phyloP scores from a whole-genome alignment of 1,284 basidiomycete species.

The Rhodotorula sp. region DNA sequence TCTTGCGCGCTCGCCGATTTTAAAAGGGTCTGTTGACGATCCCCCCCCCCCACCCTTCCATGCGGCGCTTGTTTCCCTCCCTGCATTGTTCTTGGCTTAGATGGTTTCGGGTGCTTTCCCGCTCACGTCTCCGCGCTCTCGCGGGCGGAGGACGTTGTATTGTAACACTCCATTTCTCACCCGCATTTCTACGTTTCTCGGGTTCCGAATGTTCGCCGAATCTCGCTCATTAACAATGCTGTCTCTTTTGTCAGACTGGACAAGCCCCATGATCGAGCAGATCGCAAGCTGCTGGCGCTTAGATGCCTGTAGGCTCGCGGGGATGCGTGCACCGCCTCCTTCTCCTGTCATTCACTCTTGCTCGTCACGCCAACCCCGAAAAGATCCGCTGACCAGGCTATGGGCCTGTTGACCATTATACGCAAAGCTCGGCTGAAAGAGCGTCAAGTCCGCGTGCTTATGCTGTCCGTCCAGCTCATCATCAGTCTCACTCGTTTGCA shows the following conservation, averaged over 20 bases:
- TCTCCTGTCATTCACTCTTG: neutral
- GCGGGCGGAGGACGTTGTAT: neutral
- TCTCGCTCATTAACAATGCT: no score
- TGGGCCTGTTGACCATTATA: slow-evolving; percentile 91
- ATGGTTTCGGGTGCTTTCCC: neutral
- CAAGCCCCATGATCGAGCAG: no score
- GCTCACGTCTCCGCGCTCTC: neutral
- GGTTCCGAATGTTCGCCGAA: no score
- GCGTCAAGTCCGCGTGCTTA: slow-evolving; percentile 91
- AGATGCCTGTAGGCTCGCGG: no score
- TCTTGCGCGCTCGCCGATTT: no score
- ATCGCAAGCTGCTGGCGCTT: no score
- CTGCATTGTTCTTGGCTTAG: neutral
- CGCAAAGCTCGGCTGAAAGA: slow-evolving; percentile 93
- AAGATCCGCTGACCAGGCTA: slow-evolving; percentile 10
- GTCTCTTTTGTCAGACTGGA: no score
- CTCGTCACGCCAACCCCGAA: neutral
- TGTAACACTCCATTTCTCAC: neutral
- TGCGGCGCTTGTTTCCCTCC: neutral
- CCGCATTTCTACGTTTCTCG: neutral
- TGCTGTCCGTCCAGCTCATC: slow-evolving; percentile 64
- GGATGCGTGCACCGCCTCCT: no score
- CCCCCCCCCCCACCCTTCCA: no score
- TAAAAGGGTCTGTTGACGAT: no score
- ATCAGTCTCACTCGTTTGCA: neutral